These are phyloP conservation scores for Sapria himalayana DNA, from an alignment of 345 rosid species.

Conservation along the genomic window DNA sequence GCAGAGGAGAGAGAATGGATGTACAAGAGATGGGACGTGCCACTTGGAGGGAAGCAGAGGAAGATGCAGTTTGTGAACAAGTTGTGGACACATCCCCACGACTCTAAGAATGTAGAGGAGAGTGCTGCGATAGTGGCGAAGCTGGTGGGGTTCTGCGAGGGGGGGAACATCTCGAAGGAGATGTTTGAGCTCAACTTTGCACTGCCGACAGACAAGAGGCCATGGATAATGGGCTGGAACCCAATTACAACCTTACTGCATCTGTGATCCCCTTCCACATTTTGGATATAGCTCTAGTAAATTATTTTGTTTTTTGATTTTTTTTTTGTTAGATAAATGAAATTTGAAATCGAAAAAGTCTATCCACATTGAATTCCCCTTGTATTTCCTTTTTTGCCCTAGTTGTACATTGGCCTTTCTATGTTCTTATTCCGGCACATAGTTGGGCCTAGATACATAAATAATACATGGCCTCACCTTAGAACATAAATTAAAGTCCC, in stretches of 20 bases:
- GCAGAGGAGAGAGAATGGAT: constrained; percentile 64
- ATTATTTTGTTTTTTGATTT: too few relatives aligned
- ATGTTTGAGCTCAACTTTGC: constrained; percentile 98
- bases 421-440: too few relatives aligned
- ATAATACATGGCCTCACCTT: too few relatives aligned
- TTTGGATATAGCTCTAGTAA: too few relatives aligned
- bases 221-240: constrained; percentile 91
- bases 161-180: constrained; percentile 81
- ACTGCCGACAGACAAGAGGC: constrained; percentile 60
- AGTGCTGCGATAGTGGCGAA: constrained; percentile 93
- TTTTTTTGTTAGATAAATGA: too few relatives aligned
- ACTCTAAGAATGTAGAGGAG: constrained; percentile 63
- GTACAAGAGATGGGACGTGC: constrained; percentile 80
- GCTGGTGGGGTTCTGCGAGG: constrained; percentile 77
- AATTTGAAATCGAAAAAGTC: too few relatives aligned
- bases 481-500: too few relatives aligned
- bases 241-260: constrained; percentile 68
- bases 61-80: constrained; percentile 76
- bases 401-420: too few relatives aligned
- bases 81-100: constrained; percentile 88
- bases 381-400: too few relatives aligned
- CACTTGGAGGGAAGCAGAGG: constrained; percentile 93
- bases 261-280: constrained; percentile 14
- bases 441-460: too few relatives aligned
- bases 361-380: too few relatives aligned